Conservation (phyloP, 257 asterid species). For the Knoxia roxburghii region DNA sequence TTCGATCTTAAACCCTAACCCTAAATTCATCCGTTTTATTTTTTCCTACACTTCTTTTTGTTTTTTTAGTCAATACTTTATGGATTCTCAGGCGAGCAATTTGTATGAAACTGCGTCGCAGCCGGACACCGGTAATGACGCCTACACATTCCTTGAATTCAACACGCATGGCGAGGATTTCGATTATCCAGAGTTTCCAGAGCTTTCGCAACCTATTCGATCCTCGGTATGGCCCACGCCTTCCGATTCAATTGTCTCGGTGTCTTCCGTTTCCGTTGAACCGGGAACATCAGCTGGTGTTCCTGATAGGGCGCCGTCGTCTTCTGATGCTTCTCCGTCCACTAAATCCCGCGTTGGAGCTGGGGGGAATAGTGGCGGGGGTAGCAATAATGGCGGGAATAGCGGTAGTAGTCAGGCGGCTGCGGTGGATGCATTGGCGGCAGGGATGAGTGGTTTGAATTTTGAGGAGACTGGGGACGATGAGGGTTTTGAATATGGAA, state of each 20-base stretch:
- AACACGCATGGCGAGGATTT: constrained; percentile 90
- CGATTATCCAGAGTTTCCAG: constrained; percentile 82
- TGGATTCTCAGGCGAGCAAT: constrained; percentile 76
- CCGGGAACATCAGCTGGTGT: constrained; percentile 17
- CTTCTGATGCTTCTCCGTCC: constrained; percentile 60
- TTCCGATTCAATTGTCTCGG: constrained; percentile 45
- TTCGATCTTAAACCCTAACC: constrained; percentile 18
- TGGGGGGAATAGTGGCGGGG: constrained; percentile 24
- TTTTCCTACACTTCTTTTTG: neutral
- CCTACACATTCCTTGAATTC: constrained; percentile 87
- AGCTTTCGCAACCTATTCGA: constrained; percentile 92
- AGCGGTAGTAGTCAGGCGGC: constrained; percentile 51
- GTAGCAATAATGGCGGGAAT: constrained; percentile 24
- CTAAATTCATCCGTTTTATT: neutral
- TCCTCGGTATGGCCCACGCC: constrained; percentile 76
- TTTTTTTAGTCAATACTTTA: neutral
- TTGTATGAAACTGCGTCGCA: constrained; percentile 93
- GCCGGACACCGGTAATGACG: constrained; percentile 93
- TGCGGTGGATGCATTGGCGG: constrained; percentile 82
- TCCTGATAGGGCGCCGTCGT: constrained; percentile 42
- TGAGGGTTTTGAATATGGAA: constrained; percentile 75
- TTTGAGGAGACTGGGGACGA: constrained; percentile 96
- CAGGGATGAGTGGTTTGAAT: constrained; percentile 90
- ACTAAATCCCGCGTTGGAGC: constrained; percentile 39
- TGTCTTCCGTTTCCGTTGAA: constrained; percentile 12